Percentiles rank a stretch among this genome's conserved stretches.
Evolutionary conservation across 148 eudicot genomes (phyloP).

Genomic region (Chenopodium formosanum): DNA sequence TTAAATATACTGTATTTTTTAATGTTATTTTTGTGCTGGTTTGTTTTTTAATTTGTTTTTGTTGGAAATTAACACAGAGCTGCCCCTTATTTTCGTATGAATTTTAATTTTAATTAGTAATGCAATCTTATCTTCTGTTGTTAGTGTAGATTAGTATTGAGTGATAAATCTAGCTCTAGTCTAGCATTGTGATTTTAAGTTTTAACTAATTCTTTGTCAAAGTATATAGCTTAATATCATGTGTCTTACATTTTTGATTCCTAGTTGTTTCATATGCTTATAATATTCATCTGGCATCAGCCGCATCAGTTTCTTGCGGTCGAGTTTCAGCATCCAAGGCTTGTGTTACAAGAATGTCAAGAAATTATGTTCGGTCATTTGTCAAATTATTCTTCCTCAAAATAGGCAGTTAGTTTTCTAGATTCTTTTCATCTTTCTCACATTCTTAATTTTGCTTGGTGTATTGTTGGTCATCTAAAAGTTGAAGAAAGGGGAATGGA

Average conservation of each 20-base stretch:
- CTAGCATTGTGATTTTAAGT: not conserved
- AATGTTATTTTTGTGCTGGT: too few species aligned
- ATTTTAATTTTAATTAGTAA: too few species aligned
- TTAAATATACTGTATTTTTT: too few species aligned
- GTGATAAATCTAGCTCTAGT: not conserved
- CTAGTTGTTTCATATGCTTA: not conserved
- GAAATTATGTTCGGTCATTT: not conserved
- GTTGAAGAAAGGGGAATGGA: conserved; percentile 36
- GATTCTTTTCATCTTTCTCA: not conserved
- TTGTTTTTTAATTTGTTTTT: too few species aligned
- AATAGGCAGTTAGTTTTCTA: not conserved
- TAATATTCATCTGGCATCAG: not conserved
- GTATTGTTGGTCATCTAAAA: not conserved
- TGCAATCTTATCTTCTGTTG: too few species aligned
- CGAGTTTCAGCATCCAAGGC: not conserved
- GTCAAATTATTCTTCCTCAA: not conserved
- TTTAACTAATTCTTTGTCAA: not conserved
- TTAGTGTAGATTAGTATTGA: not conserved
- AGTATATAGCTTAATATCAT: not conserved
- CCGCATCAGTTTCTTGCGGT: not conserved
- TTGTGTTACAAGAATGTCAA: not conserved
- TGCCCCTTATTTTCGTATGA: too few species aligned
- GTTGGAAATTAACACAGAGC: too few species aligned
- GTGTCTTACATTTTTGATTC: not conserved
- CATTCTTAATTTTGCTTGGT: not conserved